Evolutionary conservation across 148 eudicot species (phyloP), one percentile per base, ranked within the genome.

Genomic region (Spergularia marina): DNA sequence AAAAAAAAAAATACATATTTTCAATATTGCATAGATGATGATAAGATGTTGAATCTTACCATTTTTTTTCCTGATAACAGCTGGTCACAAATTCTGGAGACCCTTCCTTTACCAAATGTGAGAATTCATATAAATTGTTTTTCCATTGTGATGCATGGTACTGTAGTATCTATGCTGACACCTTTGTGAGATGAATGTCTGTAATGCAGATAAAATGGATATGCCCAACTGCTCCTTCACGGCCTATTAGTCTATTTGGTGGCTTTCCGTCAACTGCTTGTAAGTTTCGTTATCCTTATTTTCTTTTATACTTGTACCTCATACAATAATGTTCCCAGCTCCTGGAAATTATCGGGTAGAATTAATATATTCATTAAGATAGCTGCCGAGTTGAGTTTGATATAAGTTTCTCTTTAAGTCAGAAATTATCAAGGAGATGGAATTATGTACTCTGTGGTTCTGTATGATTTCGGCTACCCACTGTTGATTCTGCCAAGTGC

Each of bases 181-280:
- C 30, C 9, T 68, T 34, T 51, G 25, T 47, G 64, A 65, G 63
- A 66, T 72, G 18, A 65, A 51, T 72, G 39, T 80, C 61, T 55
- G 69, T 63, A 51, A 59, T 86, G 87, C 87, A 93, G 98, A 91
- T 93, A 62, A 93, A 93, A 79, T 93, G 98, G 98, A 93, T 93
- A 66, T 93, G 98, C 83, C 98, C 98, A 58, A 90, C 98, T 71
- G 93, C 98, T 71, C 98, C 98, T 53, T 60, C 94, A 69, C 90
- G 83, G 65, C 96, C 98, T 39, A 81, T 93, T 77, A 85, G 90
- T 74, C 82, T 93, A 70, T 93, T 93, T 84, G 98, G 96, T 53
- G 96, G 98, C 55, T 93, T 93, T 74, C 98, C 98, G 21, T 89
- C 98, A 53, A 90, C 89, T 85, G 98, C 98, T 49, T 93, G 98